Percentiles rank a stretch among this genome's conserved stretches.
Evolutionary conservation across 208 protist genomes (phyloP).

Genomic region (Trypanosoma scelopori): DNA sequence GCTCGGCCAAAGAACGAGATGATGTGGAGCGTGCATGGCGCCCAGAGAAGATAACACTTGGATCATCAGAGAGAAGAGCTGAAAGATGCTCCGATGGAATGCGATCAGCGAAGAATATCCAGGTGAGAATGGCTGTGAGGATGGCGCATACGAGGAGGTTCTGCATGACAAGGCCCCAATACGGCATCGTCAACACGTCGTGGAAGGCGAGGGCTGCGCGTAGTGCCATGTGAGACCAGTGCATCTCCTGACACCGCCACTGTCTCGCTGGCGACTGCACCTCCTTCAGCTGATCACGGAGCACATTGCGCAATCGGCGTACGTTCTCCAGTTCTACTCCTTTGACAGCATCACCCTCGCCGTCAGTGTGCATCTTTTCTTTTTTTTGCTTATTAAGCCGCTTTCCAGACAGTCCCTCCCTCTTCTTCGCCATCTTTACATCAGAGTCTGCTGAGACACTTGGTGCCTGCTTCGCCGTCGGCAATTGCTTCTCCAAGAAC

Average conservation of each 20-base stretch:
- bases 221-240: conserved; percentile 13
- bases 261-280: neutral
- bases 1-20: conserved; percentile 20
- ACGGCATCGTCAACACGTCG: neutral
- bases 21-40: neutral
- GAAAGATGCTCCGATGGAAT: conserved; percentile 27
- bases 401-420: neutral
- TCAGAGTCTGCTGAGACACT: neutral
- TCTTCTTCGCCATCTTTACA: no score
- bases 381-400: neutral
- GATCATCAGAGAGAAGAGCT: conserved; percentile 17
- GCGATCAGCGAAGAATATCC: conserved; percentile 29
- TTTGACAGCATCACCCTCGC: neutral
- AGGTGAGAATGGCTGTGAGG: conserved; percentile 13
- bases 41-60: conserved; percentile 2
- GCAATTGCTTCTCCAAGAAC: conserved; percentile 39
- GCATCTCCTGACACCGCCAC: conserved; percentile 16
- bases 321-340: conserved; percentile 43
- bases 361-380: neutral
- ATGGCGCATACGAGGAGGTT: conserved; percentile 13
- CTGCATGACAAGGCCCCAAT: conserved; percentile 20
- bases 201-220: neutral
- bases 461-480: neutral
- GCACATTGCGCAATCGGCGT: conserved; percentile 31
- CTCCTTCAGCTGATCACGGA: conserved; percentile 15